Percentiles rank a stretch among this genome's conserved stretches.
Evolutionary conservation across 176 grass and related monocot genomes (phyloP).

Genomic region (Melocanna baccifera): DNA sequence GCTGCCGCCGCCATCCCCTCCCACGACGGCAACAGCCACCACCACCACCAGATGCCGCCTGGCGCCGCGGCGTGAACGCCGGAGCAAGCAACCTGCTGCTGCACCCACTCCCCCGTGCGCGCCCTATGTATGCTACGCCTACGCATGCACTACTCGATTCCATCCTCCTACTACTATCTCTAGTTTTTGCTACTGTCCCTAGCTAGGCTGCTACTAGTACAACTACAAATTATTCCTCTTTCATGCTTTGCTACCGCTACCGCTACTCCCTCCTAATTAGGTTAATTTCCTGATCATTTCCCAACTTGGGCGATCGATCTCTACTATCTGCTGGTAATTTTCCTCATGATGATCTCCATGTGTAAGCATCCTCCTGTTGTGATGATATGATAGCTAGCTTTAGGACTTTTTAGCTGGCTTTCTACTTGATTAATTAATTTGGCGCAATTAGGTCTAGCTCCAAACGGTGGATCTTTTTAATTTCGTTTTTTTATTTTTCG

Average conservation of each 20-base stretch:
- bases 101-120: background rate
- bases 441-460: background rate
- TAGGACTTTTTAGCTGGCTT: background rate
- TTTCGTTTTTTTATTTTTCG: too few relatives aligned
- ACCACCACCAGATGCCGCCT: slow-evolving; percentile 42
- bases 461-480: too few relatives aligned
- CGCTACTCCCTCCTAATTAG: slow-evolving; percentile 18
- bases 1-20: slow-evolving; percentile 17
- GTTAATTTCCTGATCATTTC: slow-evolving; percentile 25
- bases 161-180: background rate
- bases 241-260: slow-evolving; percentile 23
- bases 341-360: background rate
- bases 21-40: slow-evolving; percentile 12
- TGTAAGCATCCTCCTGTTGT: slow-evolving; percentile 9
- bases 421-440: background rate
- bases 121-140: slow-evolving; percentile 29
- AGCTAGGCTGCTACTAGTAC: slow-evolving; percentile 1
- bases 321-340: slow-evolving; percentile 31
- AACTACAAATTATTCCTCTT: slow-evolving; percentile 6
- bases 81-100: background rate
- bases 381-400: slow-evolving; percentile 14
- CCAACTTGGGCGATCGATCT: slow-evolving; percentile 1
- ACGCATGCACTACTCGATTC: slow-evolving; percentile 23
- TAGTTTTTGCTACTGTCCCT: slow-evolving; percentile 8
- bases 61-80: slow-evolving; percentile 39